Conservation (phyloP, 2,329 filamentous ascomycete species). For the Botrytis aclada region DNA sequence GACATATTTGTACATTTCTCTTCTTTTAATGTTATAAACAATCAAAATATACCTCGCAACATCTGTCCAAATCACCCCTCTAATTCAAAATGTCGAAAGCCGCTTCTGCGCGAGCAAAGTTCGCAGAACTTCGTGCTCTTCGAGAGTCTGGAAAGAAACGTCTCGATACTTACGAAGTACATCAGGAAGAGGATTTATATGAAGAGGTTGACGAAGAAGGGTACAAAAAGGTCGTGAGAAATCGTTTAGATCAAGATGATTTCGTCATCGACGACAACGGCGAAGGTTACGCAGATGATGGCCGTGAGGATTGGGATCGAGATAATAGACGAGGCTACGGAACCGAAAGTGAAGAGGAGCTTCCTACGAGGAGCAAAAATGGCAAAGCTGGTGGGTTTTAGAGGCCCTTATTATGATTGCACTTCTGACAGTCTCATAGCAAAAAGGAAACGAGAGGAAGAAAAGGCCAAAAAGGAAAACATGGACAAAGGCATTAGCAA, state of each 20-base stretch:
- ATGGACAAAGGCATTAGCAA: conserved; percentile 90
- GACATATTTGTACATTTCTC: neutral
- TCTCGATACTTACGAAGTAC: conserved; percentile 80
- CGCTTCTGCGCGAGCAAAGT: conserved; percentile 43
- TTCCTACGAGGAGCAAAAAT: conserved; percentile 47
- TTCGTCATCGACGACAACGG: conserved; percentile 99
- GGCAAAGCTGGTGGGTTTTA: conserved; percentile 42
- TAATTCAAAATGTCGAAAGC: conserved; percentile 37
- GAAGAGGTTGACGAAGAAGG: conserved; percentile 95
- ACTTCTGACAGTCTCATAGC: conserved; percentile 46
- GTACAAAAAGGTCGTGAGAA: conserved; percentile 93
- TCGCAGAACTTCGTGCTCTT: conserved; percentile 79
- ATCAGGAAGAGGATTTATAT: conserved; percentile 81
- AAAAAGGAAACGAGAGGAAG: conserved; percentile 85
- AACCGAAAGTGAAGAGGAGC: conserved; percentile 73
- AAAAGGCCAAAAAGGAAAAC: conserved; percentile 78
- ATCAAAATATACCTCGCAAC: neutral
- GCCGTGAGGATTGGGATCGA: conserved; percentile 84
- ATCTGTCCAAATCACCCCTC: conserved; percentile 6
- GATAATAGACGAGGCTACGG: conserved; percentile 55
- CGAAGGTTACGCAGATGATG: conserved; percentile 94
- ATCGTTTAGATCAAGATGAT: conserved; percentile 87
- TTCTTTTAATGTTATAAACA: neutral
- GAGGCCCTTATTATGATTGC: neutral
- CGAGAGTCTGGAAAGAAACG: conserved; percentile 88